Evolutionary conservation across 2,329 filamentous ascomycete genomes (phyloP).

Genomic region (Fusarium tuaranense): DNA sequence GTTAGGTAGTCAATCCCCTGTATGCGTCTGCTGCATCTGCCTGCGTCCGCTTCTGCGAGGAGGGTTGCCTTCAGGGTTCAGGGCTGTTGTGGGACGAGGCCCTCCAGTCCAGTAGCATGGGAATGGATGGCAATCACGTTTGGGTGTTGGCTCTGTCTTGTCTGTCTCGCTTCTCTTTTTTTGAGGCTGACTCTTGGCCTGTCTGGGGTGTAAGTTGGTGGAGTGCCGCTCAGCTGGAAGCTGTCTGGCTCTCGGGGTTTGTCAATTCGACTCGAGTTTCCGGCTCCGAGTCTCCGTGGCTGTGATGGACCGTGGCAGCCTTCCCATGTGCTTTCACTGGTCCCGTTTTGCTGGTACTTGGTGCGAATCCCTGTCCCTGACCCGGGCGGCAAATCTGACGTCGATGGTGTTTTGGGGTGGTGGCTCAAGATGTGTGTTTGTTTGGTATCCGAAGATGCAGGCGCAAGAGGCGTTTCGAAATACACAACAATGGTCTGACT

Average conservation of each 20-base stretch:
- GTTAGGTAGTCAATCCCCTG: background rate
- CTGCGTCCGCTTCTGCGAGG: background rate
- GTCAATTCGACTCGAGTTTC: conserved; percentile 17
- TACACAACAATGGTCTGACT: conserved; percentile 4
- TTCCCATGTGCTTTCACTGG: conserved; percentile 1
- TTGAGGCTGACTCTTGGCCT: conserved; percentile 18
- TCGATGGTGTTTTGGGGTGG: conserved; percentile 3
- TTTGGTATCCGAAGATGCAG: conserved; percentile 4
- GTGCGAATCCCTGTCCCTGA: background rate
- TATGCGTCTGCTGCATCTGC: conserved; percentile 10
- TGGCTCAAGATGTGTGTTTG: background rate
- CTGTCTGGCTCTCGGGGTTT: background rate
- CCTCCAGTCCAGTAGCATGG: conserved; percentile 12
- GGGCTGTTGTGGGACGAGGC: conserved; percentile 12
- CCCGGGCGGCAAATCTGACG: conserved; percentile 16
- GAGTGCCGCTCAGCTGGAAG: conserved; percentile 11
- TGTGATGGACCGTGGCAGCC: background rate
- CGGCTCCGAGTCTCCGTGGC: conserved; percentile 4
- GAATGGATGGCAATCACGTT: conserved; percentile 14
- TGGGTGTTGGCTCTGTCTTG: conserved; percentile 22
- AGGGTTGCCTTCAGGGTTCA: conserved; percentile 30
- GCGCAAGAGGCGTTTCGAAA: background rate
- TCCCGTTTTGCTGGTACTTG: background rate
- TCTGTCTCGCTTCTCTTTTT: conserved; percentile 19
- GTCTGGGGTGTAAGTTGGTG: conserved; percentile 7